Percentiles rank a stretch among this genome's conserved stretches.
These are phyloP conservation scores for Boletus tylopilopsis DNA, from an alignment of 768 basidiomycete genomes.

Conservation along the genomic window DNA sequence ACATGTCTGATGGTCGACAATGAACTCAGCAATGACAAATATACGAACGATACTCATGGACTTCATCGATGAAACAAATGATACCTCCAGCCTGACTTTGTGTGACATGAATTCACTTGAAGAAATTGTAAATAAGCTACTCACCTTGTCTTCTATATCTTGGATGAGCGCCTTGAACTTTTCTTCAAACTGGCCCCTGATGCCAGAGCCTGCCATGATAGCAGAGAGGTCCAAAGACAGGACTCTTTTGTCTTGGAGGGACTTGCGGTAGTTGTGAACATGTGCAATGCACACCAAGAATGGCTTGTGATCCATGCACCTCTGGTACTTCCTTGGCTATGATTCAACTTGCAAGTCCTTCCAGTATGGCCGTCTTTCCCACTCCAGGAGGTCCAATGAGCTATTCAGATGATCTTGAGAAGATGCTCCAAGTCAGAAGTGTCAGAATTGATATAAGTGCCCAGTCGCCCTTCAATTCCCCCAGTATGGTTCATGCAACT, in stretches of 20 bases:
- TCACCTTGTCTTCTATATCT: conserved; percentile 82
- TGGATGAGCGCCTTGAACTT: conserved; percentile 88
- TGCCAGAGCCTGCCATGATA: conserved; percentile 85
- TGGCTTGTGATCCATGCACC: conserved; percentile 37
- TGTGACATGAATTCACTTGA: conserved; percentile 16
- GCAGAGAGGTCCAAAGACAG: conserved; percentile 81
- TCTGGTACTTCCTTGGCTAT: conserved; percentile 90
- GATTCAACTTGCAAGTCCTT: conserved; percentile 85
- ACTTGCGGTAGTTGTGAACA: conserved; percentile 43
- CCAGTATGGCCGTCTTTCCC: conserved; percentile 90
- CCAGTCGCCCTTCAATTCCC: too few species aligned
- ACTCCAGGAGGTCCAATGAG: conserved; percentile 86
- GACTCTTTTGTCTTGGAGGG: conserved; percentile 83
- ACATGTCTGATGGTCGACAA: conserved; percentile 48
- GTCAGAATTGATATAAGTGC: too few species aligned
- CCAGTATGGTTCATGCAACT: too few species aligned
- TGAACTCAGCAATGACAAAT: neutral
- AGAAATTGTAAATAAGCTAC: conserved; percentile 26
- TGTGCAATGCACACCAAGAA: neutral
- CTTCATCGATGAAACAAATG: conserved; percentile 94
- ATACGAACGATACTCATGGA: conserved; percentile 55
- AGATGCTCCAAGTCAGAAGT: neutral
- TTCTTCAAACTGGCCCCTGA: conserved; percentile 90
- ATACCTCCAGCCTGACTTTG: conserved; percentile 59
- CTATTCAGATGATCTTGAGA: conserved; percentile 30